These are phyloP conservation scores for Globisporangium solare DNA, from an alignment of 352 stramenopile genomes.

Conservation along the genomic window DNA sequence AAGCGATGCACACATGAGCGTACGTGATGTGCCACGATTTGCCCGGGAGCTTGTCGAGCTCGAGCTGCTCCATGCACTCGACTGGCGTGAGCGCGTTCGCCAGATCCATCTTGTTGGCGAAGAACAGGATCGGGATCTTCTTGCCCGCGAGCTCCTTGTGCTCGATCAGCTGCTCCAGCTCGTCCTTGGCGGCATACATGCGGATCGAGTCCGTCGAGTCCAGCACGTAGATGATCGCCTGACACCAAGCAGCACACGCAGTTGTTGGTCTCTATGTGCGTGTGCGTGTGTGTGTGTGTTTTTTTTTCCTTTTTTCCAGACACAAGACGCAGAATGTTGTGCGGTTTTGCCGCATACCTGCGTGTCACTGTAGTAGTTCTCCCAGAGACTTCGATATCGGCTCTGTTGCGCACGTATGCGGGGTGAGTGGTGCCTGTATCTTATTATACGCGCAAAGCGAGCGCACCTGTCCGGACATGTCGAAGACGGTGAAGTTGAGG, in stretches of 20 bases:
- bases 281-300: too few species aligned
- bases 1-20: conserved; percentile 15
- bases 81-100: conserved; percentile 61
- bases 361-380: conserved; percentile 84
- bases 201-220: conserved; percentile 85
- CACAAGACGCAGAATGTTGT: background rate
- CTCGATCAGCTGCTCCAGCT: conserved; percentile 79
- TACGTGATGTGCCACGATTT: conserved; percentile 87
- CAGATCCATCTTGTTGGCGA: conserved; percentile 88
- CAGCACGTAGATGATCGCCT: conserved; percentile 89
- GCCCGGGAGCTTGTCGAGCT: conserved; percentile 71
- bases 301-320: too few species aligned
- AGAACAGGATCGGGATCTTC: conserved; percentile 81
- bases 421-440: background rate
- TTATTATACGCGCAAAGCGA: too few species aligned
- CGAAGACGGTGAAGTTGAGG: conserved; percentile 90
- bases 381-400: conserved; percentile 77
- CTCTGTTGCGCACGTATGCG: conserved; percentile 30
- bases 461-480: conserved; percentile 86
- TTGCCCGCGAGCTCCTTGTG: conserved; percentile 73
- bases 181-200: conserved; percentile 85
- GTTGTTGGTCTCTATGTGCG: too few species aligned
- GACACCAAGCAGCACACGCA: background rate
- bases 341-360: conserved; percentile 18
- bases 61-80: conserved; percentile 78